Base-by-base conservation (phyloP, 164 flowering plant genomes). In the Stephania yunnanensis region DNA sequence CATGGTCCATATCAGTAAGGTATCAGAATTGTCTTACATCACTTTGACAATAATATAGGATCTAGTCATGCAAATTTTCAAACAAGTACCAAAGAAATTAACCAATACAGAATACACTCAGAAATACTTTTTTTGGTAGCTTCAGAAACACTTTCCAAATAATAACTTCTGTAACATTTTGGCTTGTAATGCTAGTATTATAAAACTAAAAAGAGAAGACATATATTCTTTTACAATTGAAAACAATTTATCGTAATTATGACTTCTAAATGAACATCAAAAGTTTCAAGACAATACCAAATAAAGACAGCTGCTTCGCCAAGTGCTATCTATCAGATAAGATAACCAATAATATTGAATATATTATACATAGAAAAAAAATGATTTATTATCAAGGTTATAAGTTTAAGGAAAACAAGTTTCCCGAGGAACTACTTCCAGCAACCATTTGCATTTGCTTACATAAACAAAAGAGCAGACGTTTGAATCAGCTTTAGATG, bases 401-500 rank as follows among this genome's bases (percentile, higher is more conserved):
- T 12, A 66, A 67, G 31, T 25, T 48, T n/a, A n/a, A 15, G 7
- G 17, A 44, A 19, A 45, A 65, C 52, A 10, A 36, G 42, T 36
- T 36, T 36, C 42, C 42, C 42, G 31, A 69, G 55, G n/a, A n/a
- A 53, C 46, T 31, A 36, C 46, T 15, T 29, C n/a, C 3, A 55
- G 6, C 15, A 48, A 7, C 36, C 61, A 36, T 20, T 55, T 75
- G 36, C 50, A 36, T 20, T 55, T 75, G 36, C 50, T 75, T 68
- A 31, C 25, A 22, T 36, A 61, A 25, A 31, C 13, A 12, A 30
- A 22, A 46, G 17, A 63, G 22, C 8, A 74, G 22, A 65, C 68
- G 66, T 53, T 67, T 55, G 25, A 68, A 70, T 63, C 63, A 44
- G n/a, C 69, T 25, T 13, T 30, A 77, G 61, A 58, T 29, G 13